A percentile compares a stretch with the other conserved stretches of the same genome.
Conservation (phyloP, 2,329 filamentous ascomycete genomes). For the Cladorrhinum sp. region DNA sequence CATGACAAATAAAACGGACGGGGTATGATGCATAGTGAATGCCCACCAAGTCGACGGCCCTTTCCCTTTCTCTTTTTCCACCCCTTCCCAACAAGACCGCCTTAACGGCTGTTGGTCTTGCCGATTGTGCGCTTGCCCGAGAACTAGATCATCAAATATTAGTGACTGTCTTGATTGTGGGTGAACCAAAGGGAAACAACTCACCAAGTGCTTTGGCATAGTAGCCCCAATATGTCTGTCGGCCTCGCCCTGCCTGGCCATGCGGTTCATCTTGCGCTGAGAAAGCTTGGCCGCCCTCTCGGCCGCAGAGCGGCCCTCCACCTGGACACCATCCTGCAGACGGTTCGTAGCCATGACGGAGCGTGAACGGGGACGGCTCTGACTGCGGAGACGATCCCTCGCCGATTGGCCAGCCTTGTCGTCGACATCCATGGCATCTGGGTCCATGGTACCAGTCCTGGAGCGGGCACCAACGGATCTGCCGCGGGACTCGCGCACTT, state of each 20-base stretch:
- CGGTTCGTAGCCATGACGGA: slow-evolving; percentile 60
- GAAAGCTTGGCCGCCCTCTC: slow-evolving; percentile 83
- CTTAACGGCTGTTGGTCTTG: slow-evolving; percentile 70
- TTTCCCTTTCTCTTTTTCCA: not conserved
- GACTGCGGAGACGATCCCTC: slow-evolving; percentile 63
- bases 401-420: slow-evolving; percentile 36
- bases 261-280: slow-evolving; percentile 98
- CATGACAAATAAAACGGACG: not conserved
- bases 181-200: slow-evolving; percentile 35
- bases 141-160: slow-evolving; percentile 50
- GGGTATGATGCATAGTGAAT: not conserved
- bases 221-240: slow-evolving; percentile 84
- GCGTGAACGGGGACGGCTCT: slow-evolving; percentile 66
- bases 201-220: slow-evolving; percentile 86
- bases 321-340: slow-evolving; percentile 71
- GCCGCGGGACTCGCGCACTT: slow-evolving; percentile 64
- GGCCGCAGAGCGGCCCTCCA: slow-evolving; percentile 69
- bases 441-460: slow-evolving; percentile 60
- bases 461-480: slow-evolving; percentile 61
- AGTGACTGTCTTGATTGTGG: slow-evolving; percentile 29
- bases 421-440: slow-evolving; percentile 75
- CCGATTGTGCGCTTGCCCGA: slow-evolving; percentile 91
- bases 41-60: not conserved
- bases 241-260: slow-evolving; percentile 94
- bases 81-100: not conserved